A percentile compares a stretch with the other conserved stretches of the same genome.
These are phyloP conservation scores for Rhynchospora breviuscula DNA, from an alignment of 176 grass and related monocot genomes.

Conservation along the genomic window DNA sequence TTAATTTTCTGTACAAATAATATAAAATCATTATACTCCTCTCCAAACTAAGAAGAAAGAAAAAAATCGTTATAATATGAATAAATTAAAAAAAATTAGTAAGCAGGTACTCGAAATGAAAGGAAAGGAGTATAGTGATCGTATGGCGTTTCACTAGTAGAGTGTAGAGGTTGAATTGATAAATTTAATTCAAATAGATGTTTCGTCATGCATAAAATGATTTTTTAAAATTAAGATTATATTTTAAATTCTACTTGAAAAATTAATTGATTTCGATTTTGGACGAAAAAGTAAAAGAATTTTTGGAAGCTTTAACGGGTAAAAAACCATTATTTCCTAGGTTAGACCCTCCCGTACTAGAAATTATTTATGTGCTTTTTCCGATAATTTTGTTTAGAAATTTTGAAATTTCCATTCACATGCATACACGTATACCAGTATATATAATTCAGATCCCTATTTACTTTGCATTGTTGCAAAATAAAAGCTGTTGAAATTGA, in stretches of 20 bases:
- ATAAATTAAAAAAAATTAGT: background rate
- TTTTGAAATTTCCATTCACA: background rate
- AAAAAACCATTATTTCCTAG: background rate
- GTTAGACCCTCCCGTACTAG: background rate
- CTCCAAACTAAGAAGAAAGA: background rate
- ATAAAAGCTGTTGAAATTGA: too few relatives aligned
- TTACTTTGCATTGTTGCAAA: background rate
- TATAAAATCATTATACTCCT: background rate
- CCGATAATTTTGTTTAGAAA: background rate
- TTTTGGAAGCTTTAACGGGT: background rate
- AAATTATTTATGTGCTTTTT: background rate
- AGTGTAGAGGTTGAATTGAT: background rate
- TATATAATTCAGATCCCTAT: background rate
- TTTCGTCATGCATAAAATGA: background rate
- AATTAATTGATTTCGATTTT: background rate
- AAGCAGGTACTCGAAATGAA: background rate
- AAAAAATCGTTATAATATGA: background rate
- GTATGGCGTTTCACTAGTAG: background rate
- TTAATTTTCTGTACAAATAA: background rate
- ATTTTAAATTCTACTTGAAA: background rate
- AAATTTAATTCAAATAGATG: background rate
- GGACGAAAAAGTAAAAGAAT: background rate
- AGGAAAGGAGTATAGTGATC: background rate
- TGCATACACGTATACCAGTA: background rate
- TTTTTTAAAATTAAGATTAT: background rate